These are phyloP conservation scores for Pleurozium schreberi DNA, from an alignment of 225 moss, liverwort and hornwort genomes.

Conservation along the genomic window DNA sequence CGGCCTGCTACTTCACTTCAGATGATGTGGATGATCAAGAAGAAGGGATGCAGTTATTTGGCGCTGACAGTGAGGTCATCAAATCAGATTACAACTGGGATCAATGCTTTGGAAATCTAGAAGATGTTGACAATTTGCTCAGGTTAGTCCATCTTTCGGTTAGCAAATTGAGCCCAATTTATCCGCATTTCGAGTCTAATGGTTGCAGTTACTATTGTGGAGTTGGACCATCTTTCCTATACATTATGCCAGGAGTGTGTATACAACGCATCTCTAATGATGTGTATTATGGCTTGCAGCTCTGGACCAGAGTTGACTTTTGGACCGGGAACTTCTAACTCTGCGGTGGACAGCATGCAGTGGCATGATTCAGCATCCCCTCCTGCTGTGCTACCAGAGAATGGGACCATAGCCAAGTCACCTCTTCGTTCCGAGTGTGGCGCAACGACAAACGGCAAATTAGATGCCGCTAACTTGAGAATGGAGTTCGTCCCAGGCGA, in stretches of 20 bases:
- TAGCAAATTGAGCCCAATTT: neutral
- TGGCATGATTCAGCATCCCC: slow-evolving; percentile 49
- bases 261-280: neutral
- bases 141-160: slow-evolving; percentile 16
- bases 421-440: slow-evolving; percentile 15
- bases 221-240: neutral
- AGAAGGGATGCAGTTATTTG: slow-evolving; percentile 39
- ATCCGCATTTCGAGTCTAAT: neutral
- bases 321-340: slow-evolving; percentile 6
- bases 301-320: slow-evolving; percentile 36
- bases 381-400: slow-evolving; percentile 21
- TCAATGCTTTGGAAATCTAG: slow-evolving; percentile 40
- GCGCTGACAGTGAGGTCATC: slow-evolving; percentile 16
- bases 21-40: slow-evolving; percentile 29
- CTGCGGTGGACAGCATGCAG: slow-evolving; percentile 31
- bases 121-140: slow-evolving; percentile 53
- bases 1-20: slow-evolving; percentile 25
- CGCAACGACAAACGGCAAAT: neutral
- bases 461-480: slow-evolving; percentile 4
- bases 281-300: slow-evolving; percentile 7
- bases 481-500: slow-evolving; percentile 24
- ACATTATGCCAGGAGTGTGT: neutral
- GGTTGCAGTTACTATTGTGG: neutral
- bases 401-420: slow-evolving; percentile 7
- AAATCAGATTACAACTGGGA: slow-evolving; percentile 53